Conservation (phyloP, 495 filamentous ascomycete species). For the Aspergillus heteromorphus region DNA sequence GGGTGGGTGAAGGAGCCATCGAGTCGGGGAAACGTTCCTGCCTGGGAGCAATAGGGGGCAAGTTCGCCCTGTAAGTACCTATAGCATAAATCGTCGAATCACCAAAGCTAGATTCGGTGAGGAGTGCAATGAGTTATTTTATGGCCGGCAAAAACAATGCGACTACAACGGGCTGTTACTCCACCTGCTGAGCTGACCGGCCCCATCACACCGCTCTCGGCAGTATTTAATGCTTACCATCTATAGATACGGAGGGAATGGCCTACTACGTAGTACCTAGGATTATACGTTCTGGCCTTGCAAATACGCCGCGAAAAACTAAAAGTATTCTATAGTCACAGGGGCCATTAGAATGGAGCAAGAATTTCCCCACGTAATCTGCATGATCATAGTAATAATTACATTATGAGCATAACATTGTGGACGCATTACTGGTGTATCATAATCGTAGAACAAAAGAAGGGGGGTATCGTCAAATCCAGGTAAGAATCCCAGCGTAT, state of each 20-base stretch:
- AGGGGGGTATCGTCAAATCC: constrained; percentile 37
- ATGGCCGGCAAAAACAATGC: background rate
- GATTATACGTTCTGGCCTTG: too few species aligned
- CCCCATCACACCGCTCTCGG: background rate
- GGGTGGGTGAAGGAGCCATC: constrained; percentile 18
- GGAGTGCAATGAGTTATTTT: background rate
- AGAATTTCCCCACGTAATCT: background rate
- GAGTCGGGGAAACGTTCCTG: background rate
- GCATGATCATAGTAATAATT: background rate
- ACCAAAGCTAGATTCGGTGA: background rate
- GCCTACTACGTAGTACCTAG: too few species aligned
- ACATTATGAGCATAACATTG: background rate
- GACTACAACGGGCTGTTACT: background rate
- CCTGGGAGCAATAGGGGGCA: constrained; percentile 3
- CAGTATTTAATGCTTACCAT: background rate
- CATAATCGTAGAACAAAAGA: constrained; percentile 14
- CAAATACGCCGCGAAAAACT: too few species aligned
- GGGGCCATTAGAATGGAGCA: too few species aligned
- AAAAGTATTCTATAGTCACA: background rate
- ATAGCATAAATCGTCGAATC: constrained; percentile 3
- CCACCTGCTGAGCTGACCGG: background rate
- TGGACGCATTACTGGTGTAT: background rate
- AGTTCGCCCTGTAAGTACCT: background rate
- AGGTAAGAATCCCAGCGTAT: constrained; percentile 6
- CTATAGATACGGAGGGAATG: background rate